Evolutionary conservation across 805 yeast species (phyloP).

Genomic region (Kazachstania kunashirensis): DNA sequence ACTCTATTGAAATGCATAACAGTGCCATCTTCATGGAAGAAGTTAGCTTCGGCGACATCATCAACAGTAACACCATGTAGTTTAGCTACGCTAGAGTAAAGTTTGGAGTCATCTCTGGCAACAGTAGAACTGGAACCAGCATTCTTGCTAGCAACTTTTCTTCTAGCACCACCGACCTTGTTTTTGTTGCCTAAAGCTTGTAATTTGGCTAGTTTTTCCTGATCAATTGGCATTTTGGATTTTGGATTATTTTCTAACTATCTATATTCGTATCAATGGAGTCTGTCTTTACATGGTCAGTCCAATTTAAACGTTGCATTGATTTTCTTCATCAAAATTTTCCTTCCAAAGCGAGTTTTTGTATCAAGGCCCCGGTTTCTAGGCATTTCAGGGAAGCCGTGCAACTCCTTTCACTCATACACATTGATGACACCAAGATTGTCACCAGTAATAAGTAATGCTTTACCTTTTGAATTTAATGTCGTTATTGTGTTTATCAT

Average conservation of each 20-base stretch:
- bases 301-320: no score
- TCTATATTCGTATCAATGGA: no score
- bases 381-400: not conserved
- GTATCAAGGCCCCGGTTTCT: no score
- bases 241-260: no score
- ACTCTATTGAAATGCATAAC: slow-evolving; percentile 94
- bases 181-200: slow-evolving; percentile 66
- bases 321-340: no score
- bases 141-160: slow-evolving; percentile 75
- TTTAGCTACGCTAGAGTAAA: slow-evolving; percentile 81
- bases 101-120: slow-evolving; percentile 82
- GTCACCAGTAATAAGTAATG: not conserved
- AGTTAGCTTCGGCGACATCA: slow-evolving; percentile 93
- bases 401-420: not conserved
- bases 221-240: slow-evolving; percentile 70
- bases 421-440: slow-evolving; percentile 2
- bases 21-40: slow-evolving; percentile 93
- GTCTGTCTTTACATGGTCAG: no score
- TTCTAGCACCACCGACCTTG: slow-evolving; percentile 83
- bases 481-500: not conserved
- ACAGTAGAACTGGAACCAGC: slow-evolving; percentile 33
- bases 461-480: not conserved
- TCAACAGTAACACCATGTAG: slow-evolving; percentile 81
- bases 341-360: no score
- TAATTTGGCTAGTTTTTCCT: slow-evolving; percentile 87